Percentiles rank a stretch among this genome's conserved stretches.
Evolutionary conservation across 768 basidiomycete genomes (phyloP).

Genomic region (Clitopilus passeckerianus): DNA sequence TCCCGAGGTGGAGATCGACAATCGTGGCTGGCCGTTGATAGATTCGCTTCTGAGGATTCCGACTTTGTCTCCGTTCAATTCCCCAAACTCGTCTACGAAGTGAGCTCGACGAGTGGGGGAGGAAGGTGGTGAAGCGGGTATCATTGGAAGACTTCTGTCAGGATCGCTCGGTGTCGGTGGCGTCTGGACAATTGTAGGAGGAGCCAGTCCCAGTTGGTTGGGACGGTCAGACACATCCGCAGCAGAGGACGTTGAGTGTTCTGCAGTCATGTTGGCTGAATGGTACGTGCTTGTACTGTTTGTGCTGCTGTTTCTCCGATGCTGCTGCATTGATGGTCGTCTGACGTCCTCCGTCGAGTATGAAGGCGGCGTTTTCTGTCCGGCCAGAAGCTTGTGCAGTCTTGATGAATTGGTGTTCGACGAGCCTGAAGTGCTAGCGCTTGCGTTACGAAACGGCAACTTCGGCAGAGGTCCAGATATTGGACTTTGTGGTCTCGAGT

Average conservation of each 20-base stretch:
- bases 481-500: conserved; percentile 24
- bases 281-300: conserved; percentile 9
- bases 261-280: conserved; percentile 3
- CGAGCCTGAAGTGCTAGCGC: conserved; percentile 20
- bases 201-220: conserved; percentile 6
- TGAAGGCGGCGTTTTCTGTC: conserved; percentile 10
- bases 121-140: background rate
- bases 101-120: background rate
- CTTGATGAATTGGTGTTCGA: conserved; percentile 18
- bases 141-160: background rate
- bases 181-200: conserved; percentile 25
- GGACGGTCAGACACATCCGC: conserved; percentile 6
- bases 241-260: conserved; percentile 3
- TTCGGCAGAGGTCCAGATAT: conserved; percentile 21
- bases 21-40: background rate
- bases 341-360: conserved; percentile 13
- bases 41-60: background rate
- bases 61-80: conserved; percentile 8
- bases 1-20: background rate
- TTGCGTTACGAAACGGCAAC: conserved; percentile 2
- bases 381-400: conserved; percentile 12
- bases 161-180: conserved; percentile 19
- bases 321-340: conserved; percentile 10
- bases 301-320: conserved; percentile 9
- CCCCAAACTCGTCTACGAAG: background rate